These are phyloP conservation scores for Mucor lusitanicus DNA, from an alignment of 371 early-diverging fungal genomes.

Conservation along the genomic window DNA sequence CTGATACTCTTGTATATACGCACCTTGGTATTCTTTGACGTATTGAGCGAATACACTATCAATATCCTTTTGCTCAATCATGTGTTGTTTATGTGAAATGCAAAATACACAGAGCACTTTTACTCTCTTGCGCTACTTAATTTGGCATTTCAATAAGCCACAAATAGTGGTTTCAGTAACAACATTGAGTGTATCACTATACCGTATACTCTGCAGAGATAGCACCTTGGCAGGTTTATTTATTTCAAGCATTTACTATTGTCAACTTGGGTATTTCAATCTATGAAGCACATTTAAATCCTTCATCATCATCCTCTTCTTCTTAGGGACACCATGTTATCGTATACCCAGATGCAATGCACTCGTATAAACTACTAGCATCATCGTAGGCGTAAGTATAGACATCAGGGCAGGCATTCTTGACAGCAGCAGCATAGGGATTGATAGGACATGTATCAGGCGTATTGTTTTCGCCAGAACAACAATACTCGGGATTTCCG, in stretches of 20 bases:
- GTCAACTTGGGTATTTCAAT: too few relatives aligned
- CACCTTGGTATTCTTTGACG: slow-evolving; percentile 52
- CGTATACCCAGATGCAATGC: slow-evolving; percentile 6
- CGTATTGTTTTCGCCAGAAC: slow-evolving; percentile 8
- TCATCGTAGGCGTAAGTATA: slow-evolving; percentile 26
- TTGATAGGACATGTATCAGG: slow-evolving; percentile 12
- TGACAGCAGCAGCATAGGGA: slow-evolving; percentile 14
- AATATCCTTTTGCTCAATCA: slow-evolving; percentile 16
- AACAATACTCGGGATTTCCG: slow-evolving; percentile 22
- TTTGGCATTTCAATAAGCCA: background rate
- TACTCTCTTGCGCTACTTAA: background rate
- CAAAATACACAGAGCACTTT: background rate
- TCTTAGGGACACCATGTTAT: slow-evolving; percentile 13
- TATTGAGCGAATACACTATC: slow-evolving; percentile 28
- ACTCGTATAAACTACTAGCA: slow-evolving; percentile 20
- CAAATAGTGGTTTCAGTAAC: background rate
- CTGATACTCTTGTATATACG: background rate
- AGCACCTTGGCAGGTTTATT: too few relatives aligned
- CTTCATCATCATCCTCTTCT: background rate
- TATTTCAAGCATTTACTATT: too few relatives aligned
- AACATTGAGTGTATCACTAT: too few relatives aligned
- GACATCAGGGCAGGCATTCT: slow-evolving; percentile 17
- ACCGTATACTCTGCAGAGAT: too few relatives aligned
- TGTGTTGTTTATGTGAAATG: background rate
- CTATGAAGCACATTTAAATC: too few relatives aligned